Evolutionary conservation across 257 asterid species (phyloP), one percentile per base, ranked within the genome.

Genomic region (Nicotiana sylvestris): DNA sequence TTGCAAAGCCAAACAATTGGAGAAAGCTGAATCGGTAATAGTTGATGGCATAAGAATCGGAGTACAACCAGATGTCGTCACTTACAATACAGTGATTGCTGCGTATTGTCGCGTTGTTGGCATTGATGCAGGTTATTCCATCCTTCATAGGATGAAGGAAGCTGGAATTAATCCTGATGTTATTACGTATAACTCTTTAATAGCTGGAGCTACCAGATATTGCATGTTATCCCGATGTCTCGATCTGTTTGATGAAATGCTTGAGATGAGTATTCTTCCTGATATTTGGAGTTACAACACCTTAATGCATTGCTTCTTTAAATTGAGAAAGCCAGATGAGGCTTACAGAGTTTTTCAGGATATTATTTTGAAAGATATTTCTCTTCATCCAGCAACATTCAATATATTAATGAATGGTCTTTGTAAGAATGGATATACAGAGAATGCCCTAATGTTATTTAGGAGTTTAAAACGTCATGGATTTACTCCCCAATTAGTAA

Each of bases 281-380:
- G 94, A 94, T 80, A 80, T 91, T 60, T 92, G 98, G 97, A 94
- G 94, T 86, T 96, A 96, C 66, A 94, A 96, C 84, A 96, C 90
- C 13, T 84, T 96, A 88, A 94, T 96, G 94, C 93, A 94, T 85
- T 92, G 98, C 79, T 81, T 83, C 80, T 93, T 91, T 86, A 90
- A 88, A 87, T 61, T 77, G 76, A 96, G 97, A 67, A 87, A 85
- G 85, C 92, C 97, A 11, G 91, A 89, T 61, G 97, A 96, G 82
- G 98, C 96, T 2, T 90, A 91, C 85, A 85, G 87, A 88, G 81
- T 93, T 70, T 92, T 91, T 86, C 88, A 88, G 29, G 93, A 90
- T 68, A 90, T 92, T 84, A 70, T 90, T 84, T 70, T 88, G 69
- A 89, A 68, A 87, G 85, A 89, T 35, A 25, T 86, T 70, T 97